Evolutionary conservation across 345 rosid species (phyloP).

Genomic region (Melaleuca quinquenervia): DNA sequence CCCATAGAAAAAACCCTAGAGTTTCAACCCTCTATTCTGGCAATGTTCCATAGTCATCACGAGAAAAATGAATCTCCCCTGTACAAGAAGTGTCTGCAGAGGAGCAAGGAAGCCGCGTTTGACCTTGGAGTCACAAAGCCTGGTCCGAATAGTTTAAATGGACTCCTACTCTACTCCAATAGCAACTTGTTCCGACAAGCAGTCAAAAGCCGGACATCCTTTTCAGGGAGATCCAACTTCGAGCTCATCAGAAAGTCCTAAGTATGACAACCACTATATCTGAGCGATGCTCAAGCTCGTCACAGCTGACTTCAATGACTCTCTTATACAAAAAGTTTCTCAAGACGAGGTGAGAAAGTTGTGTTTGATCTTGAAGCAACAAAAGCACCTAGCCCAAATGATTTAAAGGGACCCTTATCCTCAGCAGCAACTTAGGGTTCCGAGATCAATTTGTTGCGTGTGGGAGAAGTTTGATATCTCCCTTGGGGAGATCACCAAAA

Average conservation of each 20-base stretch:
- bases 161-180: neutral
- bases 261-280: no score
- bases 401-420: neutral
- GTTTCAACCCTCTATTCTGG: neutral
- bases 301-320: neutral
- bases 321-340: neutral
- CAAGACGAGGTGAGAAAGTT: neutral
- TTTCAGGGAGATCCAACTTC: neutral
- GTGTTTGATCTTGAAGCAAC: neutral
- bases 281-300: neutral
- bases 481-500: rapidly evolving
- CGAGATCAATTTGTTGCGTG: rapidly evolving
- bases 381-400: neutral
- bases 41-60: neutral
- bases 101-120: neutral
- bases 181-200: neutral
- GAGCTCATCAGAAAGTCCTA: neutral
- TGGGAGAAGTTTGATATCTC: neutral
- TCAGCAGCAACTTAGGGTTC: rapidly evolving
- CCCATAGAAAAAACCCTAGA: neutral
- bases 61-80: neutral
- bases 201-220: neutral
- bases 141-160: neutral
- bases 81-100: neutral
- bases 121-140: neutral